Conservation (phyloP, 1,139 yeast species). For the Magnusiomyces clavatus region DNA sequence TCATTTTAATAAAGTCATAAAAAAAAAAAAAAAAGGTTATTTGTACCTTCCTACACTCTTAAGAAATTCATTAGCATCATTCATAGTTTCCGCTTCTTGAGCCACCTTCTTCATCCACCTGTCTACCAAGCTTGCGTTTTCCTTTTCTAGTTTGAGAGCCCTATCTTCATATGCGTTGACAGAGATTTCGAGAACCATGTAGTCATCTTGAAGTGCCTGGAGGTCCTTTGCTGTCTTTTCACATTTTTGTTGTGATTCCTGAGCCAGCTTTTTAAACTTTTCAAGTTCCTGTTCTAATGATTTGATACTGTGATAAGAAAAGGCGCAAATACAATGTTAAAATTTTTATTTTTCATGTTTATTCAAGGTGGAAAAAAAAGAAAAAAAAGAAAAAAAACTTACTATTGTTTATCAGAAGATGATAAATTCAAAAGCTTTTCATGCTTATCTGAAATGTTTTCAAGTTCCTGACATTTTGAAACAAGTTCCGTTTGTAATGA, state of each 20-base stretch:
- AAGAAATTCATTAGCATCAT: constrained; percentile 44
- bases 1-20: too few species aligned
- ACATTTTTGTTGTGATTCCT: constrained; percentile 22
- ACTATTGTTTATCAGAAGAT: constrained; percentile 7
- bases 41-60: constrained; percentile 18
- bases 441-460: constrained; percentile 6
- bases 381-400: neutral
- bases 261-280: constrained; percentile 6
- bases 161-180: constrained; percentile 50
- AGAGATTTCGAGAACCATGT: constrained; percentile 62
- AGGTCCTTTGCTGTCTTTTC: constrained; percentile 36
- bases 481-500: constrained; percentile 11
- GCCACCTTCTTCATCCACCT: constrained; percentile 56
- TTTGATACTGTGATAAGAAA: constrained; percentile 4
- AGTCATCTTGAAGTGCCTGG: constrained; percentile 62
- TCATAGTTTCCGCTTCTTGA: constrained; percentile 52
- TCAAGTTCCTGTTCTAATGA: constrained; percentile 8
- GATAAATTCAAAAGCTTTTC: constrained; percentile 2
- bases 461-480: constrained; percentile 9
- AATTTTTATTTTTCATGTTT: too few species aligned
- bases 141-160: constrained; percentile 32
- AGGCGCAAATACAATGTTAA: neutral
- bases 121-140: constrained; percentile 44
- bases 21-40: too few species aligned
- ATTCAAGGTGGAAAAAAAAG: too few species aligned